phyloP scores from a whole-genome alignment of 2,329 filamentous ascomycete species.

The Diplodia corticola region DNA sequence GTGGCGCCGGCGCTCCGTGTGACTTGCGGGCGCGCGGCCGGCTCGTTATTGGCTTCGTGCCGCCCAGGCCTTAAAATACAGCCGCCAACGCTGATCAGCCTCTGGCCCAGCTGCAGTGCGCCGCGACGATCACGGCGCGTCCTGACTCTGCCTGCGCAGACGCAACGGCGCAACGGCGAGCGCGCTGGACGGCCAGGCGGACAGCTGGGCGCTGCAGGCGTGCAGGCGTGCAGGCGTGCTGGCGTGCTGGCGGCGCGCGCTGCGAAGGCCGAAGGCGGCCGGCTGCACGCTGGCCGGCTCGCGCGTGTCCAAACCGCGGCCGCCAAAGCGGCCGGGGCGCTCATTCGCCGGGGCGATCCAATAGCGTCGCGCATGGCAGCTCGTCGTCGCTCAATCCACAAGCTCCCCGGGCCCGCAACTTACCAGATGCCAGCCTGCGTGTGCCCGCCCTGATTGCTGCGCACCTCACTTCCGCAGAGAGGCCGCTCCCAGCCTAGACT shows the following conservation, averaged over 20 bases:
- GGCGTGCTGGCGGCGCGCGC: background rate
- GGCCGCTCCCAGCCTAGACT: constrained; percentile 17
- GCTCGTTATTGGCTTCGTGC: constrained; percentile 13
- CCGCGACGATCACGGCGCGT: constrained; percentile 18
- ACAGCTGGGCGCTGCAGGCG: no score
- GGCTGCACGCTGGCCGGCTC: background rate
- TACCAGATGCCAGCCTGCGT: constrained; percentile 14
- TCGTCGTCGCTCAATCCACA: constrained; percentile 16
- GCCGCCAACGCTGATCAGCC: constrained; percentile 18
- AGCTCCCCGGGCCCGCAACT: constrained; percentile 19
- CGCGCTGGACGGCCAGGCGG: background rate
- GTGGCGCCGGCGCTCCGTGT: constrained; percentile 9
- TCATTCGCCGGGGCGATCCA: constrained; percentile 19
- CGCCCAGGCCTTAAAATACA: constrained; percentile 19
- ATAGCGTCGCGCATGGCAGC: constrained; percentile 15
- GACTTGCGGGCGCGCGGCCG: constrained; percentile 8
- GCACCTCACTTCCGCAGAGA: constrained; percentile 20
- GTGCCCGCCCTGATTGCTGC: constrained; percentile 21
- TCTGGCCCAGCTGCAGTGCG: constrained; percentile 15
- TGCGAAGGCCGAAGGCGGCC: background rate
- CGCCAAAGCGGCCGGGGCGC: constrained; percentile 11
- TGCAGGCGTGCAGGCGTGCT: background rate
- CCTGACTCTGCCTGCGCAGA: background rate
- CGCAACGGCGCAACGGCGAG: background rate
- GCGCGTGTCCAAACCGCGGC: constrained; percentile 8